Evolutionary conservation across 495 filamentous ascomycete genomes (phyloP), one percentile per base, ranked within the genome.

Genomic region (Annulohypoxylon nitens): DNA sequence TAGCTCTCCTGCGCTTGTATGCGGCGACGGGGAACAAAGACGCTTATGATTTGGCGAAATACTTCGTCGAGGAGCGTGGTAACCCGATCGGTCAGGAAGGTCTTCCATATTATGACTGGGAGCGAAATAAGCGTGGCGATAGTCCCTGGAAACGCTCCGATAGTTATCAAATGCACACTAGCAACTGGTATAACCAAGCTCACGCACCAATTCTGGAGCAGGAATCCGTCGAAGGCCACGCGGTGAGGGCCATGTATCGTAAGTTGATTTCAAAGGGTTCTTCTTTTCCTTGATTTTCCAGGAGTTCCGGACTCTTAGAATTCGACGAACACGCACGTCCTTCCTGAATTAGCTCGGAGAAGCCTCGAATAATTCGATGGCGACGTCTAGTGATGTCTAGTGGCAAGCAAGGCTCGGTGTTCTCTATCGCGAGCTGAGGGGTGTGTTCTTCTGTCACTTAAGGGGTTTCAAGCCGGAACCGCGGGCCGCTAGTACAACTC

Each of bases 201-300:
- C 87, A 90, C 60, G 64, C 75, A 23, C 87, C 87, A 10, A 86
- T 89, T n/a, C 73, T 82, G 6, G 79, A 88, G 33, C 86, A 90
- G 70, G 74, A 83, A 43, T 86, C 85, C 2, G 81, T 90, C 37
- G 85, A 89, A 61, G 88, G 88, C 0, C 88, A 90, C 61, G 81
- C 86, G 5, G 88, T 90, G n/a, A 83, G 88, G 39, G 87, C 87
- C 0, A 86, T 88, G 84, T 90, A 90, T 68, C 82, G 72, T 75
- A 51, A 66, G 72, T 75, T 26, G 37, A 41, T 62, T 50, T 20
- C 14, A n/a, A 53, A 10, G 23, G 37, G 23, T 37, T 48, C 20
- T 51, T 43, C 36, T 85, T 54, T 75, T 81, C 34, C 83, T 79
- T 14, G 75, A 12, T 50, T 64, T 20, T 45, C 23, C 20, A 36